Evolutionary conservation across 805 yeast species (phyloP).

Genomic region (Saccharomycopsis capsularis): DNA sequence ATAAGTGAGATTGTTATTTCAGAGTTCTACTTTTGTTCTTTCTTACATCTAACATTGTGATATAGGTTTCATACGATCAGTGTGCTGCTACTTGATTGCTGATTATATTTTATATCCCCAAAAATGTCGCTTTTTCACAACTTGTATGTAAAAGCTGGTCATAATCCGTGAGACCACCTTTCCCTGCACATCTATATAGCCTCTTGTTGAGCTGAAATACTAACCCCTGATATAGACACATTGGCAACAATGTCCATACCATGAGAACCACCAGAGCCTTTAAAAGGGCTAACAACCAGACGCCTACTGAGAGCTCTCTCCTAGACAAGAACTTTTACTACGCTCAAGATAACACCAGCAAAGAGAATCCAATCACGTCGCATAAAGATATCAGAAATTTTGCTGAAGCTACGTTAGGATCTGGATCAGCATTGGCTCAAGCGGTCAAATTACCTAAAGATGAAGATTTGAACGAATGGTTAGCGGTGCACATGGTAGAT

Average conservation of each 20-base stretch:
- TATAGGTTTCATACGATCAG: neutral
- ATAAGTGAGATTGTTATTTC: no score
- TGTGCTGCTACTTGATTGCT: neutral
- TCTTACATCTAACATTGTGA: no score
- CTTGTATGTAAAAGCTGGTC: conserved; percentile 23
- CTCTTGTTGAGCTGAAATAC: neutral
- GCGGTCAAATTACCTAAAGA: conserved; percentile 93
- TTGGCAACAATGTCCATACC: conserved; percentile 35
- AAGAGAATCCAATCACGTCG: conserved; percentile 34
- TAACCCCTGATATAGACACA: conserved; percentile 1
- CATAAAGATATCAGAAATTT: conserved; percentile 77
- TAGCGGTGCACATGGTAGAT: conserved; percentile 96
- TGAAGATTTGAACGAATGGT: conserved; percentile 89
- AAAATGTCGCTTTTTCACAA: conserved; percentile 26
- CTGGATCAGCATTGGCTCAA: conserved; percentile 82
- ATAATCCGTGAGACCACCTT: no score
- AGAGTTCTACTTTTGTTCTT: no score
- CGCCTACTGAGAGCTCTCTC: conserved; percentile 3
- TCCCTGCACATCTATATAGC: no score
- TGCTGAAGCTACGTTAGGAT: conserved; percentile 93
- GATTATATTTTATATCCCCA: neutral
- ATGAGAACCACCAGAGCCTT: conserved; percentile 42
- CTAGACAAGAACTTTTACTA: conserved; percentile 17
- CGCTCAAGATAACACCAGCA: conserved; percentile 23
- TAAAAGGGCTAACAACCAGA: conserved; percentile 28